Percentiles rank a stretch among this genome's conserved stretches.
Evolutionary conservation across 495 filamentous ascomycete genomes (phyloP).

Genomic region (Penicillium pancosmium): DNA sequence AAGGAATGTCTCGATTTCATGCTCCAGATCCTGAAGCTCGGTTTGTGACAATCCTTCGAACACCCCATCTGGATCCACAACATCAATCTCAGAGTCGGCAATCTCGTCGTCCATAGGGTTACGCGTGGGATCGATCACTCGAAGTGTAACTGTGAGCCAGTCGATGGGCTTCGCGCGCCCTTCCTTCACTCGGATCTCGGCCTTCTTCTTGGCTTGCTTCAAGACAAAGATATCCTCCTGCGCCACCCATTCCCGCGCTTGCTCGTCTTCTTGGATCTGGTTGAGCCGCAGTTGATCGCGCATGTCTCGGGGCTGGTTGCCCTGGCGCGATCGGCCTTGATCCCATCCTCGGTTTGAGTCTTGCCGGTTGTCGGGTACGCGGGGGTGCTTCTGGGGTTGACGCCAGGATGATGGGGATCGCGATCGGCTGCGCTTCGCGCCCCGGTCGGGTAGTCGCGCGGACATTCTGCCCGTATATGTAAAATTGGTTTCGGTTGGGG

Average conservation of each 20-base stretch:
- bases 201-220: conserved; percentile 97
- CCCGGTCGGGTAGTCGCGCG: conserved; percentile 34
- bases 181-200: conserved; percentile 93
- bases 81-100: conserved; percentile 71
- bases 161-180: conserved; percentile 92
- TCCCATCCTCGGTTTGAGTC: conserved; percentile 25
- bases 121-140: conserved; percentile 82
- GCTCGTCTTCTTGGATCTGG: conserved; percentile 71
- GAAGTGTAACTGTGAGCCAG: conserved; percentile 89
- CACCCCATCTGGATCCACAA: conserved; percentile 81
- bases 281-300: conserved; percentile 59
- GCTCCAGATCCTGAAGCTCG: conserved; percentile 76
- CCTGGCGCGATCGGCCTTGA: conserved; percentile 21
- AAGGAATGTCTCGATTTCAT: conserved; percentile 85
- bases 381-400: conserved; percentile 42
- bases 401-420: conserved; percentile 47
- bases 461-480: conserved; percentile 31
- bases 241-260: conserved; percentile 81
- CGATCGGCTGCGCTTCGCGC: conserved; percentile 43
- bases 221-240: conserved; percentile 96
- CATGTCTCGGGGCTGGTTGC: conserved; percentile 40
- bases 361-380: conserved; percentile 34
- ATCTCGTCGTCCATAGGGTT: conserved; percentile 81
- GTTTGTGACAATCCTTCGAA: conserved; percentile 73
- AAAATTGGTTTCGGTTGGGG: neutral